phyloP scores from a whole-genome alignment of 371 early-diverging fungal genomes.

The Mucor plumbeus region DNA sequence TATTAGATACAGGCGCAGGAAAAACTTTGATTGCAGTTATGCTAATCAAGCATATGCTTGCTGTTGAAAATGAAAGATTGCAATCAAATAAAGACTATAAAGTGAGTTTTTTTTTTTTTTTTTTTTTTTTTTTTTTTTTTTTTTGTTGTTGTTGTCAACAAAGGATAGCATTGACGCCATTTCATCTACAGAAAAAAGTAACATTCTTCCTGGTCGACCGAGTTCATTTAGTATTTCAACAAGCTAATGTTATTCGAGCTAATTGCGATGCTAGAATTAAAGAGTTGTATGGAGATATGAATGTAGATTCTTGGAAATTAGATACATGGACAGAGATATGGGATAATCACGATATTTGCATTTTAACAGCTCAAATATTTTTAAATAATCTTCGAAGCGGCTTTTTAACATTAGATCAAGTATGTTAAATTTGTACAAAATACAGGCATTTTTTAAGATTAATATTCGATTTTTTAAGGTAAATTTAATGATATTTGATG shows the following conservation, averaged over 20 bases:
- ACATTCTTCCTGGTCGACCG: constrained; percentile 82
- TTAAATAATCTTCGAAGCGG: constrained; percentile 72
- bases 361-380: constrained; percentile 86
- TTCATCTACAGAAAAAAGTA: constrained; percentile 33
- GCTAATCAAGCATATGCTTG: constrained; percentile 75
- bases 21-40: constrained; percentile 87
- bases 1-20: constrained; percentile 90
- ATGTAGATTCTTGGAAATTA: constrained; percentile 59
- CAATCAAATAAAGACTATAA: constrained; percentile 18
- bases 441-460: neutral
- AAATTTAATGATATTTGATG: constrained; percentile 86
- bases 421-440: neutral
- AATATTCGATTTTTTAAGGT: constrained; percentile 48
- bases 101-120: neutral
- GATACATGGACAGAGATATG: constrained; percentile 61
- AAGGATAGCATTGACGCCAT: neutral
- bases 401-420: constrained; percentile 55
- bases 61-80: constrained; percentile 26
- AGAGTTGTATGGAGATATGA: constrained; percentile 67
- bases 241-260: constrained; percentile 66
- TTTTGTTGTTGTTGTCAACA: neutral
- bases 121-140: too few relatives aligned
- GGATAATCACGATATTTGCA: constrained; percentile 67
- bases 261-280: constrained; percentile 67
- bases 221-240: constrained; percentile 85